A percentile compares a stretch with the other conserved stretches of the same genome.
Evolutionary conservation across 768 basidiomycete genomes (phyloP).

Genomic region (Tricholoma sp.): DNA sequence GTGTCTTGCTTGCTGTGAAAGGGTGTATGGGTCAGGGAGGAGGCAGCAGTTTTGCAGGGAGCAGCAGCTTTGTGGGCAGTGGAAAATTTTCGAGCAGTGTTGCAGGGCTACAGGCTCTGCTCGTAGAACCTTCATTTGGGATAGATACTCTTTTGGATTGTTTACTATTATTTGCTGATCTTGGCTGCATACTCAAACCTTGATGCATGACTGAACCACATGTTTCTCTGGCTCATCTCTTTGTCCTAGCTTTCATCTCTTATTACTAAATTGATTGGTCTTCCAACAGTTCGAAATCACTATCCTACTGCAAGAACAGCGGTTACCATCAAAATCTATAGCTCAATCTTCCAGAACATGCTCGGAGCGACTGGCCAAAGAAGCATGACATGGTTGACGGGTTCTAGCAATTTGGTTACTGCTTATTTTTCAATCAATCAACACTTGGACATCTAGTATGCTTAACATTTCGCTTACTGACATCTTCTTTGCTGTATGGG

Average conservation of each 20-base stretch:
- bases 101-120: neutral
- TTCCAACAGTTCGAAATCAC: neutral
- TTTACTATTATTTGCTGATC: neutral
- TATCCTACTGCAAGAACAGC: neutral
- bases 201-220: neutral
- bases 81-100: neutral
- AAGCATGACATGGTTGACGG: too few relatives aligned
- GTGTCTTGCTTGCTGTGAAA: too few relatives aligned
- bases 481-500: neutral
- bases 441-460: neutral
- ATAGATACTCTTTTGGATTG: neutral
- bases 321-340: neutral
- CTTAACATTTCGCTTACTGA: neutral
- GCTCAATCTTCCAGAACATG: neutral
- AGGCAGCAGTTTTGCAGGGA: too few relatives aligned
- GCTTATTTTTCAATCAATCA: too few relatives aligned
- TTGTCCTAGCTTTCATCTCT: neutral
- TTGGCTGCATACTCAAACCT: neutral
- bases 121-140: neutral
- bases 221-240: neutral
- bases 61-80: neutral
- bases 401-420: too few relatives aligned
- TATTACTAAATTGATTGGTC: neutral
- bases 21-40: too few relatives aligned
- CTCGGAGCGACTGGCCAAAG: neutral